Evolutionary conservation across 768 basidiomycete species (phyloP).

Genomic region (Hericium erinaceus): DNA sequence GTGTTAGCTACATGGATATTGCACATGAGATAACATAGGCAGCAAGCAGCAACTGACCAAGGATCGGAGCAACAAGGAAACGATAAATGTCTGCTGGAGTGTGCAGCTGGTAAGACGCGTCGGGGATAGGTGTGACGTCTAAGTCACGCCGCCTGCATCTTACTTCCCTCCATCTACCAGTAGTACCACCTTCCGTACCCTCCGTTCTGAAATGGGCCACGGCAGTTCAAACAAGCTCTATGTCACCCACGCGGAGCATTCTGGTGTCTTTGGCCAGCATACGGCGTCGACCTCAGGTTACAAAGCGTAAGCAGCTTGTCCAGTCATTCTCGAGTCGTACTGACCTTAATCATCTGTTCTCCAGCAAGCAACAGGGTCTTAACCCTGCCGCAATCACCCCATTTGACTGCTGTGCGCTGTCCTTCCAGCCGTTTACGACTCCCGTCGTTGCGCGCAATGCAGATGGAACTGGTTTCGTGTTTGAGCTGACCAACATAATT

Average conservation of each 20-base stretch:
- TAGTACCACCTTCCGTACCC: no score
- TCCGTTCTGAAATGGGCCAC: conserved; percentile 57
- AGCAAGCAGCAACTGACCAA: no score
- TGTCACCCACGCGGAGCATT: conserved; percentile 83
- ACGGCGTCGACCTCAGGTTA: conserved; percentile 64
- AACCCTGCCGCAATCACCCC: conserved; percentile 60
- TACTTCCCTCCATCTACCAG: neutral
- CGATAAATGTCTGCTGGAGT: neutral
- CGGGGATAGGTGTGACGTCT: neutral
- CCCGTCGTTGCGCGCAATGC: conserved; percentile 82
- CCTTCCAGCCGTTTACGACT: conserved; percentile 81
- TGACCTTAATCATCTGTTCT: conserved; percentile 11
- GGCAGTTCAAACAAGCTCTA: conserved; percentile 83
- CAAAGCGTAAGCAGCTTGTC: conserved; percentile 41
- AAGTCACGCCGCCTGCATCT: neutral
- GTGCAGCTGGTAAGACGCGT: neutral
- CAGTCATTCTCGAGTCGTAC: conserved; percentile 1
- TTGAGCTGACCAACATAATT: conserved; percentile 87
- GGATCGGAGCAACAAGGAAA: neutral
- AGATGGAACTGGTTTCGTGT: conserved; percentile 75
- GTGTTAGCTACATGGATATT: neutral
- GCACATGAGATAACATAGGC: no score
- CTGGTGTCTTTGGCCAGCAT: conserved; percentile 73
- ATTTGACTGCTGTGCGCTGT: conserved; percentile 88
- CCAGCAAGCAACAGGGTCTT: conserved; percentile 59